Conservation (phyloP, 106 monocot genomes). For the Dioscorea zingiberensis region DNA sequence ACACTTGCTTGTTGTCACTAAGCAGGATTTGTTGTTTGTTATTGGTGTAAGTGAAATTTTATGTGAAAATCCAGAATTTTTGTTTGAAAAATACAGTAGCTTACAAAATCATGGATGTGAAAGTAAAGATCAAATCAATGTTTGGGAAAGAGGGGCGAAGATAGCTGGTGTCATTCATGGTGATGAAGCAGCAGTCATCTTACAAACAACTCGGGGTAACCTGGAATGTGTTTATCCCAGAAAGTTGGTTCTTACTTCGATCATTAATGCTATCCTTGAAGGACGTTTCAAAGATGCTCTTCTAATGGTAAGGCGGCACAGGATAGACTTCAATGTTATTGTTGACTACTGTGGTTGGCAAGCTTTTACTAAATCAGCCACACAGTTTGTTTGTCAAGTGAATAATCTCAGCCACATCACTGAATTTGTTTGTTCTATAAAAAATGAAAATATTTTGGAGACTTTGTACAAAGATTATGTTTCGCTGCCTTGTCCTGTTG, state of each 20-base stretch:
- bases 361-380: conserved; percentile 53
- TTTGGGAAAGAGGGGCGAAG: conserved; percentile 96
- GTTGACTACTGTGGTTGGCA: conserved; percentile 85
- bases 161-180: conserved; percentile 85
- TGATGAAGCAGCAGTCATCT: conserved; percentile 84
- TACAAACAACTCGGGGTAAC: conserved; percentile 83
- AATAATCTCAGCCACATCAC: conserved; percentile 80
- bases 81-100: conserved; percentile 25
- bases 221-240: conserved; percentile 93
- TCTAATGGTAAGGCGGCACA: conserved; percentile 87
- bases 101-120: conserved; percentile 21
- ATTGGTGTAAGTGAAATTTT: conserved; percentile 62
- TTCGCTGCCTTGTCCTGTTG: conserved; percentile 16
- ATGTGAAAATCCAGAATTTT: conserved; percentile 37
- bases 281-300: conserved; percentile 70
- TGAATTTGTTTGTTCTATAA: conserved; percentile 85
- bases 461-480: conserved; percentile 56
- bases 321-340: conserved; percentile 96
- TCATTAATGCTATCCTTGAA: conserved; percentile 64
- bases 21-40: conserved; percentile 79
- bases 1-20: conserved; percentile 81
- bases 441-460: conserved; percentile 72
- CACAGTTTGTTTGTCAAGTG: conserved; percentile 79
- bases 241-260: conserved; percentile 77
- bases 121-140: conserved; percentile 39